These are phyloP conservation scores for Colletotrichum viniferum DNA, from an alignment of 2,329 filamentous ascomycete species.

Conservation along the genomic window DNA sequence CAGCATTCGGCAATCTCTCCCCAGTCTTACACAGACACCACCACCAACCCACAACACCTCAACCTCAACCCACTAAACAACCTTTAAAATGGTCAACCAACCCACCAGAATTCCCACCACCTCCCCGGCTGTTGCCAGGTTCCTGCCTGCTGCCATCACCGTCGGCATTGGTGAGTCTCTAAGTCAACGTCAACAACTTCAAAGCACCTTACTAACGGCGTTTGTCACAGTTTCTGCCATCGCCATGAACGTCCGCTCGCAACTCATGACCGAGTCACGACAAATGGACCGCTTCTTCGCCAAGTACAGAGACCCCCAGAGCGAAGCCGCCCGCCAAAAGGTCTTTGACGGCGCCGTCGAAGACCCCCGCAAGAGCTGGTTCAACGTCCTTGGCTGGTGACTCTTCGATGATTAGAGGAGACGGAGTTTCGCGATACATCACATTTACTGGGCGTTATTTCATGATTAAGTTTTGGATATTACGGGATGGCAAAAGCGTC, in stretches of 20 bases:
- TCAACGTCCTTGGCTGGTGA: slow-evolving; percentile 38
- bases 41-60: not conserved
- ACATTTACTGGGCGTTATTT: not conserved
- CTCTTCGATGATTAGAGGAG: not conserved
- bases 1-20: not conserved
- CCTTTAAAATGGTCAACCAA: slow-evolving; percentile 13
- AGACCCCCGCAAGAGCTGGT: slow-evolving; percentile 38
- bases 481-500: not conserved
- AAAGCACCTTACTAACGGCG: not conserved
- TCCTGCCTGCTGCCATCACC: slow-evolving; percentile 13
- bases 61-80: not conserved
- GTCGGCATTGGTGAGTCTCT: slow-evolving; percentile 1
- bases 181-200: fast-evolving
- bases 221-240: slow-evolving; percentile 25
- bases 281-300: slow-evolving; percentile 42
- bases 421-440: not conserved
- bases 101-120: slow-evolving; percentile 8
- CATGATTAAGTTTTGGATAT: not conserved
- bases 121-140: slow-evolving; percentile 5
- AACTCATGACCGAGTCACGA: slow-evolving; percentile 35
- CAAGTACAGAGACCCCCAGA: slow-evolving; percentile 40
- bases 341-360: slow-evolving; percentile 34
- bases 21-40: not conserved
- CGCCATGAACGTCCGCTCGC: slow-evolving; percentile 35
- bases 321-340: slow-evolving; percentile 35